Conservation (phyloP, 768 basidiomycete genomes). For the Kondoa subrosea region DNA sequence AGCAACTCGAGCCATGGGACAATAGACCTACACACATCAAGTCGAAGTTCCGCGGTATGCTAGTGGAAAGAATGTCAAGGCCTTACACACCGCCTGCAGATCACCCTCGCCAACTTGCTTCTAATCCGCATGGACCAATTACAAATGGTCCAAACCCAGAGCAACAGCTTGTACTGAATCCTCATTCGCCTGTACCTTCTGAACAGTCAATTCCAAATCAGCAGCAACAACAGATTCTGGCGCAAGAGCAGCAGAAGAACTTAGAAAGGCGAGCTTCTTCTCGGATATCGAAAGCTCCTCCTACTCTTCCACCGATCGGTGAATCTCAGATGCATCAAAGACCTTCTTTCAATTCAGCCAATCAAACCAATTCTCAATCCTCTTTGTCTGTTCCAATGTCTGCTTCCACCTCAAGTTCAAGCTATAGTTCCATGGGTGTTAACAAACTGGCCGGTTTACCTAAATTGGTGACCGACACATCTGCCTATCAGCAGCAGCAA, state of each 20-base stretch:
- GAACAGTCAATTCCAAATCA: too few relatives aligned
- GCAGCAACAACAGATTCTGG: neutral
- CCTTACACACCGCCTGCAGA: conserved; percentile 1
- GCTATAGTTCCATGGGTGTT: neutral
- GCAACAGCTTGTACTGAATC: too few relatives aligned
- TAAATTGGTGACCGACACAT: neutral
- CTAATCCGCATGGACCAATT: neutral
- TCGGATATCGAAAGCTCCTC: neutral
- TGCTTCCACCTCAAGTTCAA: neutral
- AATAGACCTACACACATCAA: conserved; percentile 9
- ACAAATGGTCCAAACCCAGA: neutral
- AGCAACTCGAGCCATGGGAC: conserved; percentile 8
- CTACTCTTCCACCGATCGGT: neutral
- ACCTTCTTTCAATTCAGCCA: neutral
- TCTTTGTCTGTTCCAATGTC: neutral
- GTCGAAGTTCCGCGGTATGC: conserved; percentile 2
- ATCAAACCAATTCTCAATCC: neutral
- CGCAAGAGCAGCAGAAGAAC: neutral
- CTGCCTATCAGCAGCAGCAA: neutral
- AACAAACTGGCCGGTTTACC: neutral
- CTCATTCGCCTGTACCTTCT: too few relatives aligned
- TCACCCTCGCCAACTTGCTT: neutral
- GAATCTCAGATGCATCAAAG: neutral
- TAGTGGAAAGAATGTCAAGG: neutral
- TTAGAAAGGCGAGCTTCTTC: neutral